phyloP scores from a whole-genome alignment of 2,329 filamentous ascomycete species.

The Sporothrix curviconia region DNA sequence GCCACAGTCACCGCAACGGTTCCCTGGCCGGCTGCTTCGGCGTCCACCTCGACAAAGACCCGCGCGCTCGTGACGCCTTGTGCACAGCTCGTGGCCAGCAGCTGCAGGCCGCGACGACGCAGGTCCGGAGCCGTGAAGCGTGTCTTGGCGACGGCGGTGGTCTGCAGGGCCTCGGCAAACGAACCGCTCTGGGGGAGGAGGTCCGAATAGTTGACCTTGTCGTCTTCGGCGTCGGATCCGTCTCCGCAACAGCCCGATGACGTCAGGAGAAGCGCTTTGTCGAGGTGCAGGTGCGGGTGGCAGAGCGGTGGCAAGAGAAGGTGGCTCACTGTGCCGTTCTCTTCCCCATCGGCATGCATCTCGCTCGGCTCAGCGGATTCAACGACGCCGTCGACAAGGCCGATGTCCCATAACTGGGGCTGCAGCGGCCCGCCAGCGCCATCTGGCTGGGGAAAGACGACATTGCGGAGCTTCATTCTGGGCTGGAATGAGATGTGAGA shows the following conservation, averaged over 20 bases:
- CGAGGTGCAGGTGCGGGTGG: constrained; percentile 67
- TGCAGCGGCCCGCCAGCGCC: not conserved
- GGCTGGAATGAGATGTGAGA: too few species aligned
- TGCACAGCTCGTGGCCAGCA: constrained; percentile 57
- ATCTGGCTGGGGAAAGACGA: constrained; percentile 12
- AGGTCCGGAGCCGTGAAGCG: constrained; percentile 57
- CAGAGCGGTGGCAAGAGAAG: constrained; percentile 44
- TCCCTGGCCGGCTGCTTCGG: constrained; percentile 39
- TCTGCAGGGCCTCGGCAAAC: constrained; percentile 58
- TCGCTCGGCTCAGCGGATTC: not conserved
- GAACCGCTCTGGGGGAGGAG: constrained; percentile 53
- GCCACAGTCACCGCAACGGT: constrained; percentile 41
- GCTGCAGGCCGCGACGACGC: constrained; percentile 55
- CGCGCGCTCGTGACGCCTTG: constrained; percentile 63
- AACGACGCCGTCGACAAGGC: constrained; percentile 15
- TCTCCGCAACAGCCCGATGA: constrained; percentile 17
- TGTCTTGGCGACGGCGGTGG: constrained; percentile 48
- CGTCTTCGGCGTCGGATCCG: constrained; percentile 16
- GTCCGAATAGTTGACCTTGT: constrained; percentile 44
- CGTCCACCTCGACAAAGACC: constrained; percentile 66
- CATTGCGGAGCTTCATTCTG: constrained; percentile 14
- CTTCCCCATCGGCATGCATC: not conserved
- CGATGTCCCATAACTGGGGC: constrained; percentile 12
- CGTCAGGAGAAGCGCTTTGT: constrained; percentile 57
- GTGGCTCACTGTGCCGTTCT: constrained; percentile 7